These are phyloP conservation scores for Adansonia rubrostipa DNA, from an alignment of 441 rosid genomes.

Conservation along the genomic window DNA sequence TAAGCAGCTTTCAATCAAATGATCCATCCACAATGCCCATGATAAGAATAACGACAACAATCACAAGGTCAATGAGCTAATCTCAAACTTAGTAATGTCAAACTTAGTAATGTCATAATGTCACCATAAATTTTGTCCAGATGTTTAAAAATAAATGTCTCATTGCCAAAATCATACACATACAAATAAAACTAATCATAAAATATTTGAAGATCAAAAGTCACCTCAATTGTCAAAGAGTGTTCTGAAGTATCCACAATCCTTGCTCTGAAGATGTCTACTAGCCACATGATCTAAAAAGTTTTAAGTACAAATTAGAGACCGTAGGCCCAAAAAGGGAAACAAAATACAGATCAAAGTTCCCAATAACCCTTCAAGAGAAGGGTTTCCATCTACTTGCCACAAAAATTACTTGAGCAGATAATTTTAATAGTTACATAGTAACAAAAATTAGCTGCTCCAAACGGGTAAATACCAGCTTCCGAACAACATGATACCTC, in stretches of 20 bases:
- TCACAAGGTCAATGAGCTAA: background rate
- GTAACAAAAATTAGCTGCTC: background rate
- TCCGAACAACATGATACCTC: conserved; percentile 44
- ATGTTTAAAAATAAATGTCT: background rate
- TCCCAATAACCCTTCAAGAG: background rate
- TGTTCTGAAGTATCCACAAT: conserved; percentile 64
- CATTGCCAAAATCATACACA: background rate
- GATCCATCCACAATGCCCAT: background rate
- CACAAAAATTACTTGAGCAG: background rate
- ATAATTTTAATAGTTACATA: background rate
- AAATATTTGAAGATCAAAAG: conserved; percentile 18
- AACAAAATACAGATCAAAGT: conserved; percentile 20
- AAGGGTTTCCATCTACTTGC: conserved; percentile 1
- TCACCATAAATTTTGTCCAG: background rate
- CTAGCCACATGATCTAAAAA: conserved; percentile 71
- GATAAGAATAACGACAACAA: background rate
- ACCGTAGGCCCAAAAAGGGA: background rate
- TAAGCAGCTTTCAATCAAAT: background rate
- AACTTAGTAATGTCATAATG: background rate
- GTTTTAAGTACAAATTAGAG: conserved; percentile 22
- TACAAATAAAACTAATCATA: conserved; percentile 3
- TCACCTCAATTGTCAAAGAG: conserved; percentile 62
- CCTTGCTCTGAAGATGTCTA: conserved; percentile 65
- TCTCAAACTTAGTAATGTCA: background rate
- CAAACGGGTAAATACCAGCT: background rate